These are phyloP conservation scores for Naganishia onofrii DNA, from an alignment of 768 basidiomycete genomes.

Conservation along the genomic window DNA sequence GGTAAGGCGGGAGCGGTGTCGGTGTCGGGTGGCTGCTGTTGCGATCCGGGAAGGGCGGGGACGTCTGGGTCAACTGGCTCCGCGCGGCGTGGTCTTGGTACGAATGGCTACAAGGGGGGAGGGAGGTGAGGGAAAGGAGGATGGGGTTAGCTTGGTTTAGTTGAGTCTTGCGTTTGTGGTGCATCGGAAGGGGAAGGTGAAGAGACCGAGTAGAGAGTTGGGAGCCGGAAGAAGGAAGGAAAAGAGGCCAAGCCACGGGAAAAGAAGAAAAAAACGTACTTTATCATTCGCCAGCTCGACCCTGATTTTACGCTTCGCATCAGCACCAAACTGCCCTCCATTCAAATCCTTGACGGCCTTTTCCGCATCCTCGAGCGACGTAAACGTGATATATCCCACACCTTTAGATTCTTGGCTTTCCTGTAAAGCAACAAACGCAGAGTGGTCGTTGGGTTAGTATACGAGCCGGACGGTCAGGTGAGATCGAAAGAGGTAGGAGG, in stretches of 20 bases:
- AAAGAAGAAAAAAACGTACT: slow-evolving; percentile 54
- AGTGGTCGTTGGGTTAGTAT: background rate
- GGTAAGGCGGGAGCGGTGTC: background rate
- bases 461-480: background rate
- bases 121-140: too few relatives aligned
- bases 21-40: too few relatives aligned
- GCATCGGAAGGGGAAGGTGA: too few relatives aligned
- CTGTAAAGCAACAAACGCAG: background rate
- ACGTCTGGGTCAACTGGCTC: background rate
- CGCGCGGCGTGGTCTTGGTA: background rate
- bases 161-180: too few relatives aligned
- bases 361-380: slow-evolving; percentile 82
- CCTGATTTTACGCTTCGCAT: slow-evolving; percentile 68
- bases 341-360: slow-evolving; percentile 65
- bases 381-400: slow-evolving; percentile 93
- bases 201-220: too few relatives aligned
- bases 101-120: slow-evolving; percentile 2
- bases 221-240: background rate
- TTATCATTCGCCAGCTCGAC: slow-evolving; percentile 78
- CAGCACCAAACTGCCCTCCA: slow-evolving; percentile 61
- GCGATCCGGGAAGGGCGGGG: slow-evolving; percentile 24
- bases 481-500: too few relatives aligned
- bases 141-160: too few relatives aligned
- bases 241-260: background rate
- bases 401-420: slow-evolving; percentile 67